Evolutionary conservation across 1,139 yeast genomes (phyloP), one percentile per base, ranked within the genome.

Genomic region (Yamadazyma siamensis): DNA sequence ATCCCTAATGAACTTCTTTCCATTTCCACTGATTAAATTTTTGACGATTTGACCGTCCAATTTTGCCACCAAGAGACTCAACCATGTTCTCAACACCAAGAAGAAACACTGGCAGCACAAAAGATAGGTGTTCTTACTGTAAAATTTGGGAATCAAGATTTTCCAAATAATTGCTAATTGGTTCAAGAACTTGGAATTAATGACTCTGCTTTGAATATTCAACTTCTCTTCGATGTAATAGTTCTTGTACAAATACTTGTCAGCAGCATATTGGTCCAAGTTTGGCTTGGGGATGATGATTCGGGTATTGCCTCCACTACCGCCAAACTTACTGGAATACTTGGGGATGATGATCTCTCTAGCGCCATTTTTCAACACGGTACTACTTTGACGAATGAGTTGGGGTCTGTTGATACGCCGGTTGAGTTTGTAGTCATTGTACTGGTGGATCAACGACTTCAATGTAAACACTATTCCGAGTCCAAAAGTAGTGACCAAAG

Each of bases 31-130:
- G 47, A 89, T 87, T 52, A 89, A 74, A 54, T 88, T 94, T 52
- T 86, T 81, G 27, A 88, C 96, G 32, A 89, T 83, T 52, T 85
- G 91, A 49, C 96, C 96, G 57, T 89, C 96, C 31, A 89, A 65
- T 50, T 83, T 82, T 4, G 97, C 95, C 26, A 89, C 88, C 36
- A 88, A 62, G 36, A 89, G 66, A 18, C 94, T 83, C 36, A 89
- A 67, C 84, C 91, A 89, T 1, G 97, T 89, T 57, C 97, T 71
- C 41, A 87, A 66, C 18, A 86, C 67, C 33, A 89, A 67, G 49
- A 87, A 85, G 40, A 78, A 67, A 33, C 94, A 78, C 49, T 89
- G 96, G 6, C 87, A 66, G 3, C 76, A 53, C 28, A 89, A 61
- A 29, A 86, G 59, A 13, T 77, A 70, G 0, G 89, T 68, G 47